Percentiles rank a stretch among this genome's conserved stretches.
Conservation (phyloP, 495 filamentous ascomycete genomes). For the Annulohypoxylon nitens region DNA sequence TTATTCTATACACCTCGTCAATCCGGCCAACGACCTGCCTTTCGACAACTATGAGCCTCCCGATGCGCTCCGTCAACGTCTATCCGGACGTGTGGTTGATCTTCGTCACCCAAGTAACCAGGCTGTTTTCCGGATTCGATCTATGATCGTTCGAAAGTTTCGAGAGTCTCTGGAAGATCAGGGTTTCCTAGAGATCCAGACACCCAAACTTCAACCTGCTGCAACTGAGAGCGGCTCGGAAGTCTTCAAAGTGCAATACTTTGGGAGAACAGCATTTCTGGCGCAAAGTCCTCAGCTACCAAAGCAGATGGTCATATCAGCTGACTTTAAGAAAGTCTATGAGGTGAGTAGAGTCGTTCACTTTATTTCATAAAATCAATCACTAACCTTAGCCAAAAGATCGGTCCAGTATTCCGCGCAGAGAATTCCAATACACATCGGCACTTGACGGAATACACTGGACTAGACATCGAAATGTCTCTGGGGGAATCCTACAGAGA, state of each 20-base stretch:
- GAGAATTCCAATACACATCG: constrained; percentile 89
- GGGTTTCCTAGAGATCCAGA: background rate
- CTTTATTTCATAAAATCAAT: background rate
- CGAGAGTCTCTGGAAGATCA: background rate
- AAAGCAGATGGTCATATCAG: constrained; percentile 1
- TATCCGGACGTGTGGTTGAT: constrained; percentile 65
- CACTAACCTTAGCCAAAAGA: constrained; percentile 36
- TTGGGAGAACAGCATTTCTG: background rate
- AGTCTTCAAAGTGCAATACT: background rate
- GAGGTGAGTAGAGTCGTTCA: background rate
- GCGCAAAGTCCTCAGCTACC: background rate
- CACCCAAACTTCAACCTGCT: background rate
- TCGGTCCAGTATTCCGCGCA: constrained; percentile 85
- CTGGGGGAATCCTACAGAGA: constrained; percentile 63
- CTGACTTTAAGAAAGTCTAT: background rate
- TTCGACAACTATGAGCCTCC: constrained; percentile 43
- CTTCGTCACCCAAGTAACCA: constrained; percentile 63
- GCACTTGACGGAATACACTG: constrained; percentile 87
- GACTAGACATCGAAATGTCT: constrained; percentile 87
- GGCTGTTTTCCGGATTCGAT: background rate
- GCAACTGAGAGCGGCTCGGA: background rate
- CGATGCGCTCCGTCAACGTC: constrained; percentile 54
- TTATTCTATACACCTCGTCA: constrained; percentile 74
- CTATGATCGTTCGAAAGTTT: background rate
- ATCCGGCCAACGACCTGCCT: constrained; percentile 39